Percentiles rank a stretch among this genome's conserved stretches.
Evolutionary conservation across 2,329 filamentous ascomycete genomes (phyloP).

Genomic region (Talaromyces rugulosus): DNA sequence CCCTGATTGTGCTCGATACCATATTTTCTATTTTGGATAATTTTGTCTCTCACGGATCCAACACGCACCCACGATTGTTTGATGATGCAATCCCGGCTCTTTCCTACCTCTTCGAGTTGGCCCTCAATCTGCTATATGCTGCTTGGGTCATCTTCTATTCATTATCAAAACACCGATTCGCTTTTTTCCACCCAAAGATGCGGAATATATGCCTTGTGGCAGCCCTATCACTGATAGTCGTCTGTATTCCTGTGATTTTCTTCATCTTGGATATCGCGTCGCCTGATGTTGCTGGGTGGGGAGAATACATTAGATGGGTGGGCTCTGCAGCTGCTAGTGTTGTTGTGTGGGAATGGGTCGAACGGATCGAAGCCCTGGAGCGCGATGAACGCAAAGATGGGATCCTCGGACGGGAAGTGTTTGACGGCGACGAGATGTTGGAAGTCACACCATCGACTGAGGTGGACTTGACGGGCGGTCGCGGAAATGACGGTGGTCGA

Average conservation of each 20-base stretch:
- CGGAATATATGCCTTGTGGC: constrained; percentile 82
- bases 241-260: constrained; percentile 85
- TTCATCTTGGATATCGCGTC: constrained; percentile 88
- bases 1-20: constrained; percentile 83
- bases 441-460: constrained; percentile 61
- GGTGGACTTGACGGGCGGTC: constrained; percentile 44
- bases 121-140: constrained; percentile 80
- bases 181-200: constrained; percentile 88
- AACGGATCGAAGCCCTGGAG: constrained; percentile 87
- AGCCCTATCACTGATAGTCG: constrained; percentile 70
- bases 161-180: constrained; percentile 84
- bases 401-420: constrained; percentile 83
- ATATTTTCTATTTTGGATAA: constrained; percentile 90
- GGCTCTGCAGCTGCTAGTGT: constrained; percentile 89
- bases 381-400: constrained; percentile 92
- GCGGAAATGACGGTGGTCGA: constrained; percentile 27
- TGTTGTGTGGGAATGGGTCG: constrained; percentile 98
- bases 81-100: constrained; percentile 86
- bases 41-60: constrained; percentile 56
- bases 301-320: constrained; percentile 95
- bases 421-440: constrained; percentile 90
- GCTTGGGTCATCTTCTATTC: constrained; percentile 94
- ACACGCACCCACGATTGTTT: constrained; percentile 65
- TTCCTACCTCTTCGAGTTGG: constrained; percentile 84
- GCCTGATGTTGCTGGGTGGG: constrained; percentile 83